A percentile compares a stretch with the other conserved stretches of the same genome.
phyloP scores from a whole-genome alignment of 345 rosid genomes.

The Hypericum perforatum region DNA sequence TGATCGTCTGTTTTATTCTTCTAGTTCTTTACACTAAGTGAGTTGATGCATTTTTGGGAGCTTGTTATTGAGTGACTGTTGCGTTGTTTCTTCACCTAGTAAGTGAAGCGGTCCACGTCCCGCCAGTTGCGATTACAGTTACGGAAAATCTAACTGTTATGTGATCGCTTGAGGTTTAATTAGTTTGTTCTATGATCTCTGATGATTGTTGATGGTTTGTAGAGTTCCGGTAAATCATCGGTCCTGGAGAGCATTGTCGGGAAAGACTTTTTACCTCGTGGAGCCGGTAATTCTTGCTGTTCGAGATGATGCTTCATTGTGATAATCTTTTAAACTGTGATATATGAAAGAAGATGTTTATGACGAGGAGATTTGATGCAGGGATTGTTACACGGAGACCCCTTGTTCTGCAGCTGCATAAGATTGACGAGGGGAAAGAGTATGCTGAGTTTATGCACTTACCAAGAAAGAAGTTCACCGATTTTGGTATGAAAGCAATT shows the following conservation, averaged over 20 bases:
- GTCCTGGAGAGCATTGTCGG: slow-evolving; percentile 92
- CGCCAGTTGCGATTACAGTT: too few species aligned
- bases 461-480: slow-evolving; percentile 71
- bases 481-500: slow-evolving; percentile 68
- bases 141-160: too few species aligned
- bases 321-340: slow-evolving; percentile 8
- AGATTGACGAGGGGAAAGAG: slow-evolving; percentile 80
- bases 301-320: too few species aligned
- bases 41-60: too few species aligned
- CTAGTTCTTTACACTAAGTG: too few species aligned
- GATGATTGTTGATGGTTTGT: slow-evolving; percentile 10
- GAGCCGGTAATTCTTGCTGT: slow-evolving; percentile 50
- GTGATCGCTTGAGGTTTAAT: too few species aligned
- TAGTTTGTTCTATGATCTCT: too few species aligned
- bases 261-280: slow-evolving; percentile 94
- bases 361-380: slow-evolving; percentile 23
- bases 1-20: too few species aligned
- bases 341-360: slow-evolving; percentile 7
- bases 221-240: slow-evolving; percentile 98
- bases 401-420: slow-evolving; percentile 91
- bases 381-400: slow-evolving; percentile 98
- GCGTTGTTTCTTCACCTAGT: too few species aligned
- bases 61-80: too few species aligned
- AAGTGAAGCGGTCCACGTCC: too few species aligned
- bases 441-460: slow-evolving; percentile 97